Base-by-base conservation (phyloP, 495 filamentous ascomycete genomes). In the Endocarpon pusillum region DNA sequence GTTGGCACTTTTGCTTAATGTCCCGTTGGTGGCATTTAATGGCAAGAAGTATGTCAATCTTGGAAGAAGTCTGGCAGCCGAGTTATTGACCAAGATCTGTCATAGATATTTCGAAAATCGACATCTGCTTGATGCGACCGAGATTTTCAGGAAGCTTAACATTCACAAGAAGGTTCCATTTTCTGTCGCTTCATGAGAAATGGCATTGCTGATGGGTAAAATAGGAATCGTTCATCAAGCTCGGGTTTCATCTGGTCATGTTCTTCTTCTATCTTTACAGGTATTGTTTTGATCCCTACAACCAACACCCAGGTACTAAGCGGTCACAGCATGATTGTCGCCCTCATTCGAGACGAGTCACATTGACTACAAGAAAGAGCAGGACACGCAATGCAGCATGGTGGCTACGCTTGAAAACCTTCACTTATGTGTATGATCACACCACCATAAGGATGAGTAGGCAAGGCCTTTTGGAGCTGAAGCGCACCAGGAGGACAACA, bases 211-310 rank as follows among this genome's bases (percentile, higher is more conserved):
- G 4, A 31, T 31, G 5, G 14, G 7, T 5, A 8, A 25, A 25
- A 4, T 45, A 94, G 87, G 91, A 99, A 74, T 94, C 86, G 4
- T 96, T 99, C 59, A 77, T 91, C 62, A 99, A 99, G 60, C 81
- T 99, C 23, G 91, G 87, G 38, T 96, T 99, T 72, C 89, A 96
- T 57, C 74, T 99, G 24, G 54, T 96, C 61, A 91, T 99, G 80
- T 99, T 99, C 71, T 99, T 99, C 71, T 99, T 94, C 73, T 99
- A 99, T 62, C 75, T 99, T 18, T 99, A 96, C 74, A 87, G 59
- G 57, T n/a, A n/a, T n/a, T n/a, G n/a, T n/a, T n/a, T n/a, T 29
- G 8, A 16, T 12, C 8, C 26, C 26, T 16, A 4, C 26, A n/a
- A n/a, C n/a, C n/a, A n/a, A n/a, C n/a, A n/a, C n/a, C n/a, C n/a